Conservation (phyloP, 495 filamentous ascomycete genomes). For the Hypoxylon intermedium region DNA sequence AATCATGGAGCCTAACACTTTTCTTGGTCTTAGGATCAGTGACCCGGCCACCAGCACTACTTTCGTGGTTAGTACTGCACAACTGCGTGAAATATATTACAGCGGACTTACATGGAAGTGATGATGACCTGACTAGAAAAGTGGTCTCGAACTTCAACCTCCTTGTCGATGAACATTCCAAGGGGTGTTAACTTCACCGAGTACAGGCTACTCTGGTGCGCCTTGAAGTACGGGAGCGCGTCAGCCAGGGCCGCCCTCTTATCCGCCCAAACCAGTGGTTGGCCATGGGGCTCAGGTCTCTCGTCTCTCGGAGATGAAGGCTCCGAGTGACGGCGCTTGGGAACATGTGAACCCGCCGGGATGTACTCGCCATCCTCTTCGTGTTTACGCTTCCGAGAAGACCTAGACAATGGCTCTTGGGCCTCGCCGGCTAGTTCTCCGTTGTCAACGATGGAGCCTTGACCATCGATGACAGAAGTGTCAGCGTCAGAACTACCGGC, state of each 20-base stretch:
- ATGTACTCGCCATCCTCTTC: background rate
- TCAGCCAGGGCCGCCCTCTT: slow-evolving; percentile 70
- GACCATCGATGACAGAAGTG: too few relatives aligned
- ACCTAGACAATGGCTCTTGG: background rate
- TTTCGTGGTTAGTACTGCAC: background rate
- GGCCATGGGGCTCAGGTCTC: slow-evolving; percentile 49
- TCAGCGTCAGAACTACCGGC: too few relatives aligned
- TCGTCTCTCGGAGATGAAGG: background rate
- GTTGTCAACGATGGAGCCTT: too few relatives aligned
- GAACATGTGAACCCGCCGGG: background rate
- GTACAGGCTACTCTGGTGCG: slow-evolving; percentile 68
- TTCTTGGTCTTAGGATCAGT: slow-evolving; percentile 48
- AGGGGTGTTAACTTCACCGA: slow-evolving; percentile 51
- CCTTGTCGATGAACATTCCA: slow-evolving; percentile 69
- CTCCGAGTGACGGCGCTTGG: too few relatives aligned
- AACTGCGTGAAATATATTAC: background rate
- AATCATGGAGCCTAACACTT: too few relatives aligned
- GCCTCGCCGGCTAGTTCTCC: too few relatives aligned
- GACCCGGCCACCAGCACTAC: slow-evolving; percentile 60
- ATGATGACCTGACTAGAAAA: slow-evolving; percentile 72
- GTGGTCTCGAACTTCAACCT: slow-evolving; percentile 62
- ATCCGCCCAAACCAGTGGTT: slow-evolving; percentile 66
- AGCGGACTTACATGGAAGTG: slow-evolving; percentile 63
- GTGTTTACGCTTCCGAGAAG: background rate
- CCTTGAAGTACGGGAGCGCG: slow-evolving; percentile 68